Percentiles rank a stretch among this genome's conserved stretches.
phyloP scores from a whole-genome alignment of 177 flowering plant species.

The Vitis hybrid region DNA sequence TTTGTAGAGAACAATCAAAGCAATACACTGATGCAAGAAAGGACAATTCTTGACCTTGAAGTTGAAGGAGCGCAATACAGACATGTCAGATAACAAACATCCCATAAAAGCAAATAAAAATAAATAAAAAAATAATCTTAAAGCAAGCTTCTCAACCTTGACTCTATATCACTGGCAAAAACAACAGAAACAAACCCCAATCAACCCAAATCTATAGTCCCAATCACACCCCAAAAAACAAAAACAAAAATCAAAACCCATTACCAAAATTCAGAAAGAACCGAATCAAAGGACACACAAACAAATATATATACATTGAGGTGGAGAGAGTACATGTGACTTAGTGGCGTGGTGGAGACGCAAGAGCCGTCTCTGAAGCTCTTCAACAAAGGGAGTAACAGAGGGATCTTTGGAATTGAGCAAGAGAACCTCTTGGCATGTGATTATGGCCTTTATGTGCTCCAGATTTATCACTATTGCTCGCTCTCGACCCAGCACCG shows the following conservation, averaged over 20 bases:
- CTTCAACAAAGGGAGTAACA: conserved; percentile 75
- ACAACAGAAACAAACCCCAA: too few relatives aligned
- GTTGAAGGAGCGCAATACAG: too few relatives aligned
- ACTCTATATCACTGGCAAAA: too few relatives aligned
- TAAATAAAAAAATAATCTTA: too few relatives aligned
- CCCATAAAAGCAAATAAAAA: too few relatives aligned
- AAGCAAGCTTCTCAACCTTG: too few relatives aligned
- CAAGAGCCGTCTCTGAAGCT: conserved; percentile 61
- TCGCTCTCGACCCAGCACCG: conserved; percentile 75
- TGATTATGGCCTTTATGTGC: conserved; percentile 93
- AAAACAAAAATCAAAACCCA: not conserved
- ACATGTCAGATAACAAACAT: too few relatives aligned
- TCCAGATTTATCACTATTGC: conserved; percentile 95
- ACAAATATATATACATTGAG: not conserved
- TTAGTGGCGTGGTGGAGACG: conserved; percentile 59
- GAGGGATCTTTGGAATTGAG: conserved; percentile 75
- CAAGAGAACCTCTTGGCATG: conserved; percentile 78
- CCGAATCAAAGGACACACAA: not conserved
- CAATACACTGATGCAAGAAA: too few relatives aligned
- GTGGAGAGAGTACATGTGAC: conserved; percentile 34
- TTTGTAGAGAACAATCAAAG: too few relatives aligned
- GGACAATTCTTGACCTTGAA: too few relatives aligned
- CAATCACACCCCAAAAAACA: not conserved
- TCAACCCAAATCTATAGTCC: not conserved
- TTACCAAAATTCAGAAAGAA: not conserved